A percentile compares a stretch with the other conserved stretches of the same genome.
phyloP scores from a whole-genome alignment of 208 protist genomes.

The Strigomonas oncopelti region DNA sequence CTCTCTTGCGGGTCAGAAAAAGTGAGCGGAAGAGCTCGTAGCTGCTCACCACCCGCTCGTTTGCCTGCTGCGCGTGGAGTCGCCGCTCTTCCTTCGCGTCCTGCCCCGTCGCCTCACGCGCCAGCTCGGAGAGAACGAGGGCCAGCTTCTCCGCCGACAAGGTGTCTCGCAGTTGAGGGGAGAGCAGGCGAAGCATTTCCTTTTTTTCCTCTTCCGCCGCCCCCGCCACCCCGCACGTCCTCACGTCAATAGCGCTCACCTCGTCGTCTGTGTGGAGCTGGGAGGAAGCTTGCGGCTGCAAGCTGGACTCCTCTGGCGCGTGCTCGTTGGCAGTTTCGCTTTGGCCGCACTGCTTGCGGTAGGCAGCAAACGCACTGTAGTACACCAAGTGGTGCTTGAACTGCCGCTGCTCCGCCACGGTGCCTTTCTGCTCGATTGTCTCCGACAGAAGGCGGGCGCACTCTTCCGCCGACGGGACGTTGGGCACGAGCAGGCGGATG shows the following conservation, averaged over 20 bases:
- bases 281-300: too few species aligned
- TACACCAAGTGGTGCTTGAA: conserved; percentile 30
- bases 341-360: conserved; percentile 16
- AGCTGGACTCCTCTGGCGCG: too few species aligned
- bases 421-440: conserved; percentile 17
- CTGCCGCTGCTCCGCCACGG: conserved; percentile 12
- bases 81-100: conserved; percentile 37
- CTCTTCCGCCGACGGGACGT: conserved; percentile 40
- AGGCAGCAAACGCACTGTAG: conserved; percentile 37
- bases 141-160: conserved; percentile 56
- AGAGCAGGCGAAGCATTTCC: conserved; percentile 42
- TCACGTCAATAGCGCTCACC: neutral
- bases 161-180: conserved; percentile 53
- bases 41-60: conserved; percentile 57
- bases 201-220: conserved; percentile 10
- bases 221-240: neutral
- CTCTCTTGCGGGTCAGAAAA: conserved; percentile 35
- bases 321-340: neutral
- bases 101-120: conserved; percentile 35
- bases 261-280: too few species aligned
- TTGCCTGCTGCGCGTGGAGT: conserved; percentile 49
- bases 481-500: conserved; percentile 21
- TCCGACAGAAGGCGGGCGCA: conserved; percentile 16
- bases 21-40: conserved; percentile 74
- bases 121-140: conserved; percentile 62